Conservation (phyloP, 2,329 filamentous ascomycete species). For the Aspergillus quadrilineatus region DNA sequence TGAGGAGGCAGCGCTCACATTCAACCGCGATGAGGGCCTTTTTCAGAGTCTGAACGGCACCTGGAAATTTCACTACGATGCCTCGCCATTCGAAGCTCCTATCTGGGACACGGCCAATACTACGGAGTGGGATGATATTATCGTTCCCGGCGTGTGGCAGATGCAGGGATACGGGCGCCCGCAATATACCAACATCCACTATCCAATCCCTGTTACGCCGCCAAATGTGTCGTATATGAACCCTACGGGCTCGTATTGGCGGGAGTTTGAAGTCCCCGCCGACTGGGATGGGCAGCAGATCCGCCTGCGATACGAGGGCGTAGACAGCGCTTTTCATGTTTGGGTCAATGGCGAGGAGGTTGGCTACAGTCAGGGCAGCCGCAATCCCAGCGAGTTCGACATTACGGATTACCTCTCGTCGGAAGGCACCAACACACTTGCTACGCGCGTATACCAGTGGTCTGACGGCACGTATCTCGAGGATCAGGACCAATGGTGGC, state of each 20-base stretch:
- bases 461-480: constrained; percentile 69
- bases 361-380: constrained; percentile 67
- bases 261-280: constrained; percentile 54
- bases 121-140: constrained; percentile 36
- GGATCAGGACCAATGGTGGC: constrained; percentile 68
- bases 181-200: constrained; percentile 68
- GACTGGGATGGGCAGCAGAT: constrained; percentile 54
- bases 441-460: constrained; percentile 65
- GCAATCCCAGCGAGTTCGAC: constrained; percentile 70
- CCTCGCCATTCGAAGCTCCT: constrained; percentile 15
- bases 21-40: constrained; percentile 4
- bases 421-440: constrained; percentile 56
- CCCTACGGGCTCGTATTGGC: constrained; percentile 63
- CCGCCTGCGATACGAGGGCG: constrained; percentile 67
- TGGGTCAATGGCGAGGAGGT: constrained; percentile 65
- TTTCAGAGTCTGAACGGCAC: constrained; percentile 19
- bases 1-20: constrained; percentile 3
- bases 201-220: constrained; percentile 64
- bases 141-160: constrained; percentile 69
- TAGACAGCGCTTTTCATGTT: constrained; percentile 69
- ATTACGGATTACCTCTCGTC: constrained; percentile 52
- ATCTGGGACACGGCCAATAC: constrained; percentile 13
- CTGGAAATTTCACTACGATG: constrained; percentile 23
- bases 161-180: constrained; percentile 66
- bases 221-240: constrained; percentile 63